phyloP scores from a whole-genome alignment of 2,329 filamentous ascomycete genomes.

The Fusarium tanahbumbuense region DNA sequence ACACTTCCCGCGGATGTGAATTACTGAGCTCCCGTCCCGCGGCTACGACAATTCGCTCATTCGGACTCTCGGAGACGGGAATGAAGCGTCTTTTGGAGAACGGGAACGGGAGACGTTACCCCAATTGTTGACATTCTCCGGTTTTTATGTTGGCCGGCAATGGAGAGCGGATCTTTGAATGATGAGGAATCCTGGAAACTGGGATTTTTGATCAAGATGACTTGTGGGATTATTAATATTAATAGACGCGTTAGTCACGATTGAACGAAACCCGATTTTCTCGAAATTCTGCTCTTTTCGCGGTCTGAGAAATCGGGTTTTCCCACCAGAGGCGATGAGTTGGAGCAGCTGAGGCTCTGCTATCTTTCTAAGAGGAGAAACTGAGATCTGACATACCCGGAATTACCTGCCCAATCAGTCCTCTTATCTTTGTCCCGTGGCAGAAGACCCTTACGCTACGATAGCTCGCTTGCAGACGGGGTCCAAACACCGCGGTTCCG shows the following conservation, averaged over 20 bases:
- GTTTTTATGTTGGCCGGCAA: background rate
- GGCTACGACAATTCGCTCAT: background rate
- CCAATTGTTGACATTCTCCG: background rate
- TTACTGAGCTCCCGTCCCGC: background rate
- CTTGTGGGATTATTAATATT: background rate
- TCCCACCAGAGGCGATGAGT: background rate
- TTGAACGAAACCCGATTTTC: background rate
- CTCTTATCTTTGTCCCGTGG: background rate
- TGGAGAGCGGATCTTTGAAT: background rate
- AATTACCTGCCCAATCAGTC: background rate
- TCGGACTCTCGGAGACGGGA: background rate
- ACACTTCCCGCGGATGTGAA: background rate
- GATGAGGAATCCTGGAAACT: background rate
- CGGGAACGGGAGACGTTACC: background rate
- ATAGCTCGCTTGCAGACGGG: background rate
- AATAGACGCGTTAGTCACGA: background rate
- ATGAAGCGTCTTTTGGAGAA: background rate
- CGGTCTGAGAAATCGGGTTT: background rate
- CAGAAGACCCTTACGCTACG: background rate
- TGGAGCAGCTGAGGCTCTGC: background rate
- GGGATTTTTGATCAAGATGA: rapidly evolving
- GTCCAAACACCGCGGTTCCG: background rate
- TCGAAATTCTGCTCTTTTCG: background rate
- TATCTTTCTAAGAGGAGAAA: background rate
- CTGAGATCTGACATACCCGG: background rate